phyloP scores from a whole-genome alignment of 2,329 filamentous ascomycete genomes.

The Epichloe aotearoae region DNA sequence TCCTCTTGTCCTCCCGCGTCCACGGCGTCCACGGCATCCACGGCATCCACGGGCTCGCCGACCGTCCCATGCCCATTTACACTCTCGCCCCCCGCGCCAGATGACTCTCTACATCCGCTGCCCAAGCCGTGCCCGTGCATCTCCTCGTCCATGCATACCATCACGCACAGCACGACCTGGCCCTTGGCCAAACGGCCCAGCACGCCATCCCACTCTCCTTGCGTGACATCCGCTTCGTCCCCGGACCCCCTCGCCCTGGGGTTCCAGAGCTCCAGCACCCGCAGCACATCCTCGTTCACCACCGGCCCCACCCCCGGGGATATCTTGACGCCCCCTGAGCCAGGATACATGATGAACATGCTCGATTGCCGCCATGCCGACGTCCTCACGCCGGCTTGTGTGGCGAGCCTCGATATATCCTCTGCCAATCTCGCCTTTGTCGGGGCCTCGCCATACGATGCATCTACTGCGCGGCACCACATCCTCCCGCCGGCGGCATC shows the following conservation, averaged over 20 bases:
- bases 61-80: not conserved
- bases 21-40: too few species aligned
- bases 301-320: not conserved
- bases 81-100: not conserved
- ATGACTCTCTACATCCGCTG: not conserved
- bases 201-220: slow-evolving; percentile 13
- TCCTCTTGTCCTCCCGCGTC: too few species aligned
- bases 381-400: not conserved
- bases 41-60: too few species aligned
- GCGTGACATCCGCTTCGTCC: not conserved
- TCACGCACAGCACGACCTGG: not conserved
- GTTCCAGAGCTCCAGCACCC: not conserved
- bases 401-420: not conserved
- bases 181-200: slow-evolving; percentile 3
- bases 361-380: not conserved
- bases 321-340: not conserved
- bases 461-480: slow-evolving; percentile 1
- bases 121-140: not conserved
- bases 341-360: not conserved
- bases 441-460: not conserved
- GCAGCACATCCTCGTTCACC: not conserved
- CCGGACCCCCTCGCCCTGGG: slow-evolving; percentile 10
- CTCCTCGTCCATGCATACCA: not conserved
- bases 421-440: not conserved
- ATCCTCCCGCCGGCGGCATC: not conserved